These are phyloP conservation scores for Eucalyptus shirleyi DNA, from an alignment of 345 rosid genomes.

Conservation along the genomic window DNA sequence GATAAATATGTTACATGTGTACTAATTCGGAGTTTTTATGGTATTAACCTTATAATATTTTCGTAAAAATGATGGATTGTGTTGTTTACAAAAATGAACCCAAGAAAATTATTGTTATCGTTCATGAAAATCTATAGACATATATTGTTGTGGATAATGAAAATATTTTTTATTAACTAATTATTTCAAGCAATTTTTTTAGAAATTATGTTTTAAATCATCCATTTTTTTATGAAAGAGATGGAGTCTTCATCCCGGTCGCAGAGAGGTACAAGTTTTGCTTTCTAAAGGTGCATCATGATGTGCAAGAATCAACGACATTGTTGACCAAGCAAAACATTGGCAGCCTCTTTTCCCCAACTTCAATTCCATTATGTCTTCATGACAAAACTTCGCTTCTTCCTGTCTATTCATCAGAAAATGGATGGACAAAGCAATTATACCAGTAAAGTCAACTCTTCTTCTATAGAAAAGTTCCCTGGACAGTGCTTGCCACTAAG, in stretches of 20 bases:
- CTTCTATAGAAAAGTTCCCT: not conserved
- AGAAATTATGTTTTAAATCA: not conserved
- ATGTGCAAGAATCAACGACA: not conserved
- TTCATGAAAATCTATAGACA: not conserved
- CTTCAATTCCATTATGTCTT: not conserved
- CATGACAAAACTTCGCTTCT: not conserved
- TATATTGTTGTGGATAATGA: not conserved
- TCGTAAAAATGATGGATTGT: rapidly evolving
- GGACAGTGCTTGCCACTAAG: not conserved
- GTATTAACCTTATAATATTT: rapidly evolving
- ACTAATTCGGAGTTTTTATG: rapidly evolving
- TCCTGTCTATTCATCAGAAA: not conserved
- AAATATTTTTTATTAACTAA: not conserved
- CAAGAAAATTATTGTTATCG: not conserved
- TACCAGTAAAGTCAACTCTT: not conserved
- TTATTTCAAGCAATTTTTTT: not conserved
- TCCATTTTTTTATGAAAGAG: not conserved
- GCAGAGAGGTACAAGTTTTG: not conserved
- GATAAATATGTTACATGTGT: too few species aligned
- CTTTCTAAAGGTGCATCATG: not conserved
- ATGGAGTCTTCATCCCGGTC: not conserved
- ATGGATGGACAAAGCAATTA: not conserved
- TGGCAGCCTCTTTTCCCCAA: not conserved
- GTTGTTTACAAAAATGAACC: not conserved
- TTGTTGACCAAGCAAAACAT: not conserved